A percentile compares a stretch with the other conserved stretches of the same genome.
phyloP scores from a whole-genome alignment of 139 green algal species.

The Zygnema cylindricum region DNA sequence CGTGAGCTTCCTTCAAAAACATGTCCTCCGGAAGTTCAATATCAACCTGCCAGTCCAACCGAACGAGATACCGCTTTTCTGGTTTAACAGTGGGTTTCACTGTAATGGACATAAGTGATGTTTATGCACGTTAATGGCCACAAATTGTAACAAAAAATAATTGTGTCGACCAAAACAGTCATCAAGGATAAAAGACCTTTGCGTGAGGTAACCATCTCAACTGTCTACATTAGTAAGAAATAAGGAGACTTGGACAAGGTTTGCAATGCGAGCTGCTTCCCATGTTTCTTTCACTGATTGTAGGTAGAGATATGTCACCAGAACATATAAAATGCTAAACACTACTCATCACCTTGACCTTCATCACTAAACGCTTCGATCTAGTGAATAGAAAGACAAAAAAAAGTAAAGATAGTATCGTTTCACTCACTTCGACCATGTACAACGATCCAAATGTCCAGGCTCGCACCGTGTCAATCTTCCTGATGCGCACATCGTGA shows the following conservation, averaged over 20 bases:
- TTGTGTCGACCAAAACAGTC: too few relatives aligned
- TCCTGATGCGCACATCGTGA: slow-evolving; percentile 58
- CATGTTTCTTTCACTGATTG: too few relatives aligned
- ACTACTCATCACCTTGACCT: background rate
- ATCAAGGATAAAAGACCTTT: too few relatives aligned
- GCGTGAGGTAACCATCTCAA: too few relatives aligned
- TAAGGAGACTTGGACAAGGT: too few relatives aligned
- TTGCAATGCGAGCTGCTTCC: too few relatives aligned
- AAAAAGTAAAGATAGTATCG: background rate
- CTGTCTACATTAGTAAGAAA: too few relatives aligned
- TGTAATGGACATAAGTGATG: too few relatives aligned
- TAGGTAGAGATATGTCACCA: background rate
- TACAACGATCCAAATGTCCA: slow-evolving; percentile 67
- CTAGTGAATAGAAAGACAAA: background rate
- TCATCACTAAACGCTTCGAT: background rate
- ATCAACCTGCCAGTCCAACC: slow-evolving; percentile 42
- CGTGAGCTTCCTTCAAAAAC: slow-evolving; percentile 58
- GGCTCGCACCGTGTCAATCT: slow-evolving; percentile 70
- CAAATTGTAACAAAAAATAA: too few relatives aligned
- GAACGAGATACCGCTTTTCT: background rate
- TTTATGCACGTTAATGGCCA: too few relatives aligned
- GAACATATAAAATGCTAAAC: background rate
- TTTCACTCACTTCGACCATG: slow-evolving; percentile 60
- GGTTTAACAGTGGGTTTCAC: background rate
- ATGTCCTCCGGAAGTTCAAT: slow-evolving; percentile 65